Percentiles rank a stretch among this genome's conserved stretches.
Evolutionary conservation across 2,329 filamentous ascomycete genomes (phyloP).

Genomic region (Chaetothyriales sp.): DNA sequence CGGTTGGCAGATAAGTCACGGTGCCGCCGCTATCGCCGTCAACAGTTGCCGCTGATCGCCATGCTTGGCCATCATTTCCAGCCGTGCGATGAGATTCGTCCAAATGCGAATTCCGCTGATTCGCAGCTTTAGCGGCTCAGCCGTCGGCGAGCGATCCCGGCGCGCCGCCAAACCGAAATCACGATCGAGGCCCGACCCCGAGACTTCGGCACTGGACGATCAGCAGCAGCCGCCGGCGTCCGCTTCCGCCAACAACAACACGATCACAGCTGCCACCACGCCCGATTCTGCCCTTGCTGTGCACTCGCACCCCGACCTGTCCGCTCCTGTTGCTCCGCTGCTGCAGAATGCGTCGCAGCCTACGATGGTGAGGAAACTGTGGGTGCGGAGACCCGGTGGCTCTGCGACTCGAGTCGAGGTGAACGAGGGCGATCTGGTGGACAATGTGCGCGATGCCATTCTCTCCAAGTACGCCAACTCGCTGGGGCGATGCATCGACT

Average conservation of each 20-base stretch:
- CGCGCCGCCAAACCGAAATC: too few species aligned
- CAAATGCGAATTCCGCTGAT: too few species aligned
- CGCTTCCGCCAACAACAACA: neutral
- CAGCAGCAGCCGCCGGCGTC: neutral
- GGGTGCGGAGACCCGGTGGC: slow-evolving; percentile 77
- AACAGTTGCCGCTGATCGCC: too few species aligned
- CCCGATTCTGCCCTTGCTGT: neutral
- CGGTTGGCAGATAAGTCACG: too few species aligned
- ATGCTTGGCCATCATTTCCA: too few species aligned
- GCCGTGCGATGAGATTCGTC: too few species aligned
- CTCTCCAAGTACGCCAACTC: slow-evolving; percentile 89
- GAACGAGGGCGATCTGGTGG: slow-evolving; percentile 77
- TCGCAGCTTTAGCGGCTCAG: too few species aligned
- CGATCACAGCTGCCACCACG: neutral
- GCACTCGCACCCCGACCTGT: slow-evolving; percentile 8
- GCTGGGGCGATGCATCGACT: slow-evolving; percentile 73
- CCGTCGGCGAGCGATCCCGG: too few species aligned
- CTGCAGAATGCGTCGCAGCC: slow-evolving; percentile 13
- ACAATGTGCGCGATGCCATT: slow-evolving; percentile 87
- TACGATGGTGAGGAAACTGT: slow-evolving; percentile 55
- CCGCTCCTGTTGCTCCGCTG: slow-evolving; percentile 6
- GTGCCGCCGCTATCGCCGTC: too few species aligned
- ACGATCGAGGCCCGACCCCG: too few species aligned
- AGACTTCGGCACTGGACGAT: slow-evolving; percentile 20
- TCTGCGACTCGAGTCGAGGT: slow-evolving; percentile 81